A percentile compares a stretch with the other conserved stretches of the same genome.
These are phyloP conservation scores for Cladophialophora exuberans DNA, from an alignment of 2,329 filamentous ascomycete species.

Conservation along the genomic window DNA sequence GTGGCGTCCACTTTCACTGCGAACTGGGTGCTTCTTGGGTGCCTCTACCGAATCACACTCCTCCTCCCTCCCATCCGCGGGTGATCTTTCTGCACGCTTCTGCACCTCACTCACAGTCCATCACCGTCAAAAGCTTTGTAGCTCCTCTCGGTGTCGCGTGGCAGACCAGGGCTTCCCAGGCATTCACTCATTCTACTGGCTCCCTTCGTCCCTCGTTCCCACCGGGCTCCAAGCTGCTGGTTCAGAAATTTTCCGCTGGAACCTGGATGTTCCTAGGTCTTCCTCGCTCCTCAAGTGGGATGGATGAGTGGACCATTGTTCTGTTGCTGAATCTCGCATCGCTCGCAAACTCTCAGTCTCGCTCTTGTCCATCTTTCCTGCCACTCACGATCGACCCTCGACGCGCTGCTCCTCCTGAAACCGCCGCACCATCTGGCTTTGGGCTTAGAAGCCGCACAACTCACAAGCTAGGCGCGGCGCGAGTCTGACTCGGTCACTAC, in stretches of 20 bases:
- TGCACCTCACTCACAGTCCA: slow-evolving; percentile 12
- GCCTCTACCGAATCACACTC: slow-evolving; percentile 13
- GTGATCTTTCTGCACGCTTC: slow-evolving; percentile 22
- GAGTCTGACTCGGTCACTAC: slow-evolving; percentile 19
- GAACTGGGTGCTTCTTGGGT: neutral
- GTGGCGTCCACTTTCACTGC: slow-evolving; percentile 1
- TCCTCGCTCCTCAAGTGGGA: neutral
- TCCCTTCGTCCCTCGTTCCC: neutral
- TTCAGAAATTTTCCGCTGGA: slow-evolving; percentile 27
- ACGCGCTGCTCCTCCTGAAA: slow-evolving; percentile 30
- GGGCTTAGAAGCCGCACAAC: slow-evolving; percentile 20
- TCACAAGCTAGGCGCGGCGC: slow-evolving; percentile 28
- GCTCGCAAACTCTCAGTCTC: neutral
- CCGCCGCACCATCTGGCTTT: slow-evolving; percentile 18
- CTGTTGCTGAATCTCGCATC: slow-evolving; percentile 11
- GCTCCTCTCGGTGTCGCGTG: slow-evolving; percentile 18
- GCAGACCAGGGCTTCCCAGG: slow-evolving; percentile 15
- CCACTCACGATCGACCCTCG: slow-evolving; percentile 24
- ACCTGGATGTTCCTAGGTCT: too few relatives aligned
- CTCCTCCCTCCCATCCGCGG: neutral
- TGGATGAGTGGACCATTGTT: slow-evolving; percentile 2
- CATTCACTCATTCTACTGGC: neutral
- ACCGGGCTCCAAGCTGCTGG: slow-evolving; percentile 22
- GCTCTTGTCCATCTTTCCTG: slow-evolving; percentile 8
- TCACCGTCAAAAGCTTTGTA: slow-evolving; percentile 18